Evolutionary conservation across 768 basidiomycete genomes (phyloP).

Genomic region (Clavulina sp.): DNA sequence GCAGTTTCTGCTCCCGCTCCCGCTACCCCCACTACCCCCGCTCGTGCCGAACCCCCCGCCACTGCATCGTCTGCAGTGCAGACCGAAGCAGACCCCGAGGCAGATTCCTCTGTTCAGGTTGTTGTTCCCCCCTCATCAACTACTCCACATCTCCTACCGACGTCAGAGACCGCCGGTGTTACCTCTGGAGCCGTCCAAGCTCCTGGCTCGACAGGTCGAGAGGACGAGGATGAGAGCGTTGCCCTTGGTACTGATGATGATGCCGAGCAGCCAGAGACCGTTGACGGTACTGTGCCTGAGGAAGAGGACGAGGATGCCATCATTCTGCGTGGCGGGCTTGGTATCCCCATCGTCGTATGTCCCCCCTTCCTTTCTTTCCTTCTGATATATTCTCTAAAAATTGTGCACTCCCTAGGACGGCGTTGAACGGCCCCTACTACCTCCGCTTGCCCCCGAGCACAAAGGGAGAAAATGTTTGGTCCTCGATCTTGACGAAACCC

Average conservation of each 20-base stretch:
- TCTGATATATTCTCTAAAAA: slow-evolving; percentile 5
- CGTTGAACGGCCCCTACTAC: slow-evolving; percentile 67
- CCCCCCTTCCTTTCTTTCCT: background rate
- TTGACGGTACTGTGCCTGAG: slow-evolving; percentile 18
- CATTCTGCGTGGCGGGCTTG: slow-evolving; percentile 80
- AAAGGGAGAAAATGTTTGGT: slow-evolving; percentile 88
- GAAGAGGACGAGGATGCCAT: slow-evolving; percentile 86
- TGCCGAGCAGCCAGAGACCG: slow-evolving; percentile 14
- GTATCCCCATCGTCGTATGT: slow-evolving; percentile 85
- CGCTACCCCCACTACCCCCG: background rate
- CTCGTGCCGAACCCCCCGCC: slow-evolving; percentile 1
- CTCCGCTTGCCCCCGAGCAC: slow-evolving; percentile 63
- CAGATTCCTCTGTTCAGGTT: background rate
- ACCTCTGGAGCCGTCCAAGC: slow-evolving; percentile 86
- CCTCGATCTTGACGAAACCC: slow-evolving; percentile 90
- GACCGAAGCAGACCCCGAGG: background rate
- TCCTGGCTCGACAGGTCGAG: slow-evolving; percentile 58
- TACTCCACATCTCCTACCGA: slow-evolving; percentile 27
- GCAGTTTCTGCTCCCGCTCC: slow-evolving; percentile 2
- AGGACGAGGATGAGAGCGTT: slow-evolving; percentile 47
- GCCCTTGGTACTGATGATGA: slow-evolving; percentile 14
- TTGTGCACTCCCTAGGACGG: slow-evolving; percentile 47
- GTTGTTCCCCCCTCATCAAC: slow-evolving; percentile 5
- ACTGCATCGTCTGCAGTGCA: slow-evolving; percentile 12
- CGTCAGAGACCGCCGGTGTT: slow-evolving; percentile 69